Evolutionary conservation across 495 filamentous ascomycete genomes (phyloP), one percentile per base, ranked within the genome.

Genomic region (Xylaria scruposa): DNA sequence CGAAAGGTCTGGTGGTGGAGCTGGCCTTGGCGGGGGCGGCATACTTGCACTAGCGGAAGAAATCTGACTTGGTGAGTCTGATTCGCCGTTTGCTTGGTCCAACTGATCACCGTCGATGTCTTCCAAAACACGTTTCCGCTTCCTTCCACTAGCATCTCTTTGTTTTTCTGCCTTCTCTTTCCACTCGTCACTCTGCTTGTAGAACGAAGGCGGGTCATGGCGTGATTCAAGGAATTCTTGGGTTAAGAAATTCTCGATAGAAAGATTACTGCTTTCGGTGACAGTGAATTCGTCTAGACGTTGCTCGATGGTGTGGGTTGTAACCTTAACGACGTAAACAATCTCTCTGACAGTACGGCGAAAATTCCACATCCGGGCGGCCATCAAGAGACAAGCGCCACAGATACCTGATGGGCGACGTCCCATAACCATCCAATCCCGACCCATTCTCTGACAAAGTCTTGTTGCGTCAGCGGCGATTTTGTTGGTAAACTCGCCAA

Each of bases 301-400:
- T 74, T 95, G 92, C 68, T 91, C 90, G 73, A 99, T 92, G 4
- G 96, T 99, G 40, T 91, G 84, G 74, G 97, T 95, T 12, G 94
- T 94, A 38, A 98, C 95, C 75, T 97, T 97, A 70, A 97, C 97
- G 21, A 97, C 90, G 76, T 97, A 98, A 38, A 98, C 96, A 13
- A 98, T 91, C 82, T 99, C 96, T 33, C 94, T 87, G 7, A 97
- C 89, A 0, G 93, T 96, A 24, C 96, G 91, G 47, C 95, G 91
- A 79, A 95, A 98, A 80, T 98, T 98, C 85, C 97, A 97, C 90
- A 97, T 97, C 42, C 97, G 92, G 12, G 96, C 94, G 26, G 96
- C 97, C 73, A 99, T 89, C 73, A 99, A 93, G 69, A 99, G 87
- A 70, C 94, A 94, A 12, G 96, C 97, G 70, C 96, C 97, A 81